Evolutionary conservation across 1,284 basidiomycete genomes (phyloP).

Genomic region (Fomitopsis schrenkii): DNA sequence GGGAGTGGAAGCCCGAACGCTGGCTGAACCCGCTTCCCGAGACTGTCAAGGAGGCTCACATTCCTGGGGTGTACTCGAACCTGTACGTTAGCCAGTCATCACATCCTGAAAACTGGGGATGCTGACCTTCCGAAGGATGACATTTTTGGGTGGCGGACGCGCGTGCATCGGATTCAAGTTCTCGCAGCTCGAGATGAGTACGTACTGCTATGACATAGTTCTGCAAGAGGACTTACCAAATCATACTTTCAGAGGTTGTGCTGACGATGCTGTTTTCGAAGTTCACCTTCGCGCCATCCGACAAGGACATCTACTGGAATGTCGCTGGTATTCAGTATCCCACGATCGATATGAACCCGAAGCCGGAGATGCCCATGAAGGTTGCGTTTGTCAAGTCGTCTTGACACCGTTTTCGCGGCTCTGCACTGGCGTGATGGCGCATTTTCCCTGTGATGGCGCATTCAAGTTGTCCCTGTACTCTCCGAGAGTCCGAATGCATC

Average conservation of each 20-base stretch:
- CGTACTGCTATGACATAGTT: not conserved
- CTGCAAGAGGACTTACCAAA: not conserved
- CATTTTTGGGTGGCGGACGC: slow-evolving; percentile 18
- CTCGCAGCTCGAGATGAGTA: slow-evolving; percentile 17
- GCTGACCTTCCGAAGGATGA: slow-evolving; percentile 11
- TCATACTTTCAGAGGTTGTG: slow-evolving; percentile 6
- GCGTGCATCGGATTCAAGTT: slow-evolving; percentile 20
- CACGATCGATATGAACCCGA: slow-evolving; percentile 10
- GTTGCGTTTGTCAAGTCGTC: slow-evolving; percentile 4
- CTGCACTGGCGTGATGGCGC: too few relatives aligned
- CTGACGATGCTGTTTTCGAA: slow-evolving; percentile 9
- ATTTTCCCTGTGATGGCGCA: too few relatives aligned
- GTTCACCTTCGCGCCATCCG: slow-evolving; percentile 12
- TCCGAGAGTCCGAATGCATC: too few relatives aligned
- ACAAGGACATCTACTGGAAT: slow-evolving; percentile 20
- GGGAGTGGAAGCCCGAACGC: slow-evolving; percentile 11
- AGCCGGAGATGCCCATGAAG: slow-evolving; percentile 13
- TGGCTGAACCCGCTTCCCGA: slow-evolving; percentile 14
- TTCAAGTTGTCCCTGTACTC: too few relatives aligned
- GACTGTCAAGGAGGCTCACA: not conserved
- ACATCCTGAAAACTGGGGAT: too few relatives aligned
- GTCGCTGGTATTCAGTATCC: slow-evolving; percentile 16
- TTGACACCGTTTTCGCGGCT: too few relatives aligned
- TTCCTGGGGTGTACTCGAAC: slow-evolving; percentile 18
- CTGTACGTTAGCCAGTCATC: slow-evolving; percentile 5